Conservation (phyloP, 2,329 filamentous ascomycete genomes). For the Trichoderma sp. region DNA sequence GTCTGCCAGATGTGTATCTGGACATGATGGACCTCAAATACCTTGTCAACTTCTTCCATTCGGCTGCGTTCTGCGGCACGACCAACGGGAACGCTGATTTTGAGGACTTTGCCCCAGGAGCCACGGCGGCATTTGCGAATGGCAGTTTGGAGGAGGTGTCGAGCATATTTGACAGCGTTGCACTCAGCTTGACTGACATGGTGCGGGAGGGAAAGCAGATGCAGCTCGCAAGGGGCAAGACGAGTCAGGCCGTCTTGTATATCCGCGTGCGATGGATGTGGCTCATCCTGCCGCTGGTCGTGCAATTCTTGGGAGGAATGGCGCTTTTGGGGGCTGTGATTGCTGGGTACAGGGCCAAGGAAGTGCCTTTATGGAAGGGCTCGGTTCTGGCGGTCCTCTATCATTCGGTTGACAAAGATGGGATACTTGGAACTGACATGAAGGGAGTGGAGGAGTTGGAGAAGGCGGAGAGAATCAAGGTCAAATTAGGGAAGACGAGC, state of each 20-base stretch:
- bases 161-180: not conserved
- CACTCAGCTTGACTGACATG: not conserved
- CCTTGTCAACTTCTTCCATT: not conserved
- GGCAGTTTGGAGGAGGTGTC: not conserved
- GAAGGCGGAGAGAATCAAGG: not conserved
- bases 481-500: not conserved
- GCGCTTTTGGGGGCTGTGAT: not conserved
- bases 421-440: not conserved
- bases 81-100: too few relatives aligned
- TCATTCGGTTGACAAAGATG: conserved; percentile 1
- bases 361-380: conserved; percentile 5
- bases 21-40: not conserved
- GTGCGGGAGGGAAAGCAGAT: not conserved
- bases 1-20: not conserved
- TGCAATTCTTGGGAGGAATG: not conserved
- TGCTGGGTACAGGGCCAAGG: not conserved
- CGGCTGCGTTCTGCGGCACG: not conserved
- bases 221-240: not conserved
- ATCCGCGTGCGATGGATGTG: conserved; percentile 4
- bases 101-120: not conserved
- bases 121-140: not conserved
- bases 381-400: conserved; percentile 1
- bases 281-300: conserved; percentile 5
- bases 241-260: conserved; percentile 4
- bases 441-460: not conserved